Percentiles rank a stretch among this genome's conserved stretches.
Conservation (phyloP, 176 grass and related monocot species). For the Saccharum spontaneum region DNA sequence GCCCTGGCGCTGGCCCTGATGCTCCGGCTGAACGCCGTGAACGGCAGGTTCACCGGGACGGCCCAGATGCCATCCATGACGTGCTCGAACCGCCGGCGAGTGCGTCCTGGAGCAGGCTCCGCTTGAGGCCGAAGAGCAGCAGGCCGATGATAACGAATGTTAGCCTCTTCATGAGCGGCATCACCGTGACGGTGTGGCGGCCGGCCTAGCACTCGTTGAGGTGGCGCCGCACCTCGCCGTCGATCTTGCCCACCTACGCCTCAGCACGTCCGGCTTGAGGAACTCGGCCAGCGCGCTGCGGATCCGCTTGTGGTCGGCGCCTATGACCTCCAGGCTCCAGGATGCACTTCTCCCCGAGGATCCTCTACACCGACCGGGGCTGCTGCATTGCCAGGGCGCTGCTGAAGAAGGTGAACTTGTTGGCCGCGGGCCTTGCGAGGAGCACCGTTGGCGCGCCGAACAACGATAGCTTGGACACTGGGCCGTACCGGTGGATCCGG, state of each 20-base stretch:
- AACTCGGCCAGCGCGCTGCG: constrained; percentile 49
- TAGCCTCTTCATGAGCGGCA: constrained; percentile 54
- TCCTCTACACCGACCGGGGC: constrained; percentile 27
- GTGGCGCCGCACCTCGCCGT: constrained; percentile 49
- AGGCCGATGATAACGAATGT: constrained; percentile 46
- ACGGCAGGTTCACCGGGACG: constrained; percentile 37
- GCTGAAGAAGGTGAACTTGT: constrained; percentile 51
- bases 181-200: neutral
- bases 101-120: neutral
- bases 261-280: constrained; percentile 51
- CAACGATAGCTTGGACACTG: constrained; percentile 60
- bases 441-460: constrained; percentile 41
- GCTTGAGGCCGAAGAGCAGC: constrained; percentile 43
- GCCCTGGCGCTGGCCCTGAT: constrained; percentile 19
- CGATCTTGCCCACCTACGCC: constrained; percentile 48
- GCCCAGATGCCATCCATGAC: constrained; percentile 24
- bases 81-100: constrained; percentile 26
- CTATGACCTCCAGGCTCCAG: constrained; percentile 36
- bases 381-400: constrained; percentile 25
- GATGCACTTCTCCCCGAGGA: constrained; percentile 39
- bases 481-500: constrained; percentile 41
- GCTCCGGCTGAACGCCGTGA: constrained; percentile 42
- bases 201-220: constrained; percentile 36
- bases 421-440: constrained; percentile 23
- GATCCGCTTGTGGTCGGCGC: constrained; percentile 49